Evolutionary conservation across 768 basidiomycete species (phyloP).

Genomic region (Hypholoma fasciculare): DNA sequence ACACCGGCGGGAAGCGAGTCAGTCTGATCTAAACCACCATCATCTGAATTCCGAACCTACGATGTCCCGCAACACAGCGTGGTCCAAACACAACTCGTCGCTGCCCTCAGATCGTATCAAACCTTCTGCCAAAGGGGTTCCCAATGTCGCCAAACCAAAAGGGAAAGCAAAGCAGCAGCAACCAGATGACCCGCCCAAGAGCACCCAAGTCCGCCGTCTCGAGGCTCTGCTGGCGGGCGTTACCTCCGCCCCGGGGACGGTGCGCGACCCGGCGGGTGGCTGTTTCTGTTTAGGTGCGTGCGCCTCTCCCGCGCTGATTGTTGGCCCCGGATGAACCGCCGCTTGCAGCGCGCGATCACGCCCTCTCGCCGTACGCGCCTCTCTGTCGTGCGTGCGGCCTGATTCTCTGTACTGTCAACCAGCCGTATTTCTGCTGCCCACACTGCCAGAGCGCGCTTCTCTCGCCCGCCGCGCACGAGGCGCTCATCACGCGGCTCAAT

Average conservation of each 20-base stretch:
- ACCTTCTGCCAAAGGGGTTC: constrained; percentile 20
- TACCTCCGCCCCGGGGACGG: constrained; percentile 27
- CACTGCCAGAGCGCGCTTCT: constrained; percentile 46
- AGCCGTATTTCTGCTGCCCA: constrained; percentile 55
- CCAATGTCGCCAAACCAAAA: constrained; percentile 26
- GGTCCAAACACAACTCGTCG: constrained; percentile 40
- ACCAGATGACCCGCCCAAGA: constrained; percentile 40
- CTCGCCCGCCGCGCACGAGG: constrained; percentile 25
- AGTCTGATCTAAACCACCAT: not conserved
- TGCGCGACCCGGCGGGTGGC: constrained; percentile 59
- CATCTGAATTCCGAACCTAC: not conserved
- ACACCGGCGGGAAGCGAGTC: too few species aligned
- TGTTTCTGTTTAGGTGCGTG: constrained; percentile 69
- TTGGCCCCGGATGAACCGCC: not conserved
- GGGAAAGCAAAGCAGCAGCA: constrained; percentile 36
- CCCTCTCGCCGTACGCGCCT: constrained; percentile 54
- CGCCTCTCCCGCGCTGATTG: not conserved
- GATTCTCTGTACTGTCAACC: constrained; percentile 59
- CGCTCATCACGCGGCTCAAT: constrained; percentile 45
- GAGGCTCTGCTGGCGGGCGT: constrained; percentile 47
- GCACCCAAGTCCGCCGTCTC: constrained; percentile 45
- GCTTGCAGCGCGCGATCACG: constrained; percentile 51
- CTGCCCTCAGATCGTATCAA: constrained; percentile 58
- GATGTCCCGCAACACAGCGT: constrained; percentile 42
- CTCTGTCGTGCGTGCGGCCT: constrained; percentile 62